These are phyloP conservation scores for Erodium trifolium DNA, from an alignment of 441 rosid species.

Conservation along the genomic window DNA sequence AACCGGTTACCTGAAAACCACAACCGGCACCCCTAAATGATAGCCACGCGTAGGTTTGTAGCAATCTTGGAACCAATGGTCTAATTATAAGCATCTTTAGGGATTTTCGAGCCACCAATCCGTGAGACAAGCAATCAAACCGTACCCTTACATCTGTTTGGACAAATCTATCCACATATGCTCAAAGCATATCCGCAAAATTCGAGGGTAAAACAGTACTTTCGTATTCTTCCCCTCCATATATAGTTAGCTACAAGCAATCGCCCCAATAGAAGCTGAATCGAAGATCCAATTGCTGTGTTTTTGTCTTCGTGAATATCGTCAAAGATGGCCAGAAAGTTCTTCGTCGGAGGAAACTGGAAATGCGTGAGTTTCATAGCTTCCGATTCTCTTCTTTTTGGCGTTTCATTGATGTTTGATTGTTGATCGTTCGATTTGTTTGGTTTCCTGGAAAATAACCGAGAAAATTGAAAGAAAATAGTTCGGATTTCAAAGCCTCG, in stretches of 20 bases:
- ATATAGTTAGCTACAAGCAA: background rate
- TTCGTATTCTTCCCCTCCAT: background rate
- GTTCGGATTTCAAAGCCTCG: background rate
- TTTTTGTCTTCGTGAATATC: background rate
- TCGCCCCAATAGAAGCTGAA: background rate
- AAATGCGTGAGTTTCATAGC: background rate
- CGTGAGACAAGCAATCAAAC: background rate
- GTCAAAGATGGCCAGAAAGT: background rate
- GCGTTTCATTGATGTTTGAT: background rate
- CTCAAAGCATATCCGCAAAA: background rate
- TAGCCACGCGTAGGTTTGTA: background rate
- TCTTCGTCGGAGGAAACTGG: slow-evolving; percentile 5
- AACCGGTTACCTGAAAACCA: no score
- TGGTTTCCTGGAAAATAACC: background rate
- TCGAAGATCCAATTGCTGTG: background rate
- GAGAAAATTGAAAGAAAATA: background rate
- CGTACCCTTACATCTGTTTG: background rate
- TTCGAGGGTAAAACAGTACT: background rate
- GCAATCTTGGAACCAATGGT: background rate
- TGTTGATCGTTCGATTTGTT: background rate
- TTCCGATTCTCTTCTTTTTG: background rate
- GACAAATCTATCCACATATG: background rate
- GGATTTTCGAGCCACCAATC: background rate
- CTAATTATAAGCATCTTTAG: background rate
- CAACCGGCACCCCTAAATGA: no score